Percentiles rank a stretch among this genome's conserved stretches.
Evolutionary conservation across 192 early-diverging fungal species (phyloP).

Genomic region (Powellomyces hirtus): DNA sequence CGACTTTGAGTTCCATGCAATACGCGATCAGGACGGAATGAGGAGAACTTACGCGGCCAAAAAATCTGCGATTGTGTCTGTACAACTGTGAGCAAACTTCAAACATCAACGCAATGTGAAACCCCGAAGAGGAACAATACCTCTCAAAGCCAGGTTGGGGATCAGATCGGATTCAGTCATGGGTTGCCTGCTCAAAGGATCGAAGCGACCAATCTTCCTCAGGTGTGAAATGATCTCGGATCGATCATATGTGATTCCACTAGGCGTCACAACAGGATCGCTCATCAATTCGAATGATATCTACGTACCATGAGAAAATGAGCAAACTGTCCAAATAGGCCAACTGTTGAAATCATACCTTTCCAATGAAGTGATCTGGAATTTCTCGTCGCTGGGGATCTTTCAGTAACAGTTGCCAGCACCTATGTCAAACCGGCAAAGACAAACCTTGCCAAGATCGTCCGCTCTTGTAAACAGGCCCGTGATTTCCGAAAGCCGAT

Average conservation of each 20-base stretch:
- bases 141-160: constrained; percentile 75
- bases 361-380: background rate
- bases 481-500: background rate
- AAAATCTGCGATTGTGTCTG: background rate
- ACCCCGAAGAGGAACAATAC: constrained; percentile 13
- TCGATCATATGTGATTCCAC: constrained; percentile 75
- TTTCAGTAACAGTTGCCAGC: too few species aligned
- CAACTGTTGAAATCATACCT: background rate
- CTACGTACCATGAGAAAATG: too few species aligned
- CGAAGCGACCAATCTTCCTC: constrained; percentile 75
- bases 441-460: too few species aligned
- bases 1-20: background rate
- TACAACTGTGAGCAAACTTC: too few species aligned
- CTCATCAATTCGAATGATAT: constrained; percentile 84
- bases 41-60: background rate
- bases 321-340: background rate
- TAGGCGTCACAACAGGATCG: constrained; percentile 63
- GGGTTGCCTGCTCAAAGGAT: constrained; percentile 69
- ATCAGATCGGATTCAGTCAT: constrained; percentile 66
- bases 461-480: background rate
- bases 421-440: too few species aligned
- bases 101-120: background rate
- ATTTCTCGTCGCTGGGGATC: background rate
- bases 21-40: too few species aligned
- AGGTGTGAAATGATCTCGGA: constrained; percentile 72